phyloP scores from a whole-genome alignment of 768 basidiomycete species.

The Daedaleopsis sinensis region DNA sequence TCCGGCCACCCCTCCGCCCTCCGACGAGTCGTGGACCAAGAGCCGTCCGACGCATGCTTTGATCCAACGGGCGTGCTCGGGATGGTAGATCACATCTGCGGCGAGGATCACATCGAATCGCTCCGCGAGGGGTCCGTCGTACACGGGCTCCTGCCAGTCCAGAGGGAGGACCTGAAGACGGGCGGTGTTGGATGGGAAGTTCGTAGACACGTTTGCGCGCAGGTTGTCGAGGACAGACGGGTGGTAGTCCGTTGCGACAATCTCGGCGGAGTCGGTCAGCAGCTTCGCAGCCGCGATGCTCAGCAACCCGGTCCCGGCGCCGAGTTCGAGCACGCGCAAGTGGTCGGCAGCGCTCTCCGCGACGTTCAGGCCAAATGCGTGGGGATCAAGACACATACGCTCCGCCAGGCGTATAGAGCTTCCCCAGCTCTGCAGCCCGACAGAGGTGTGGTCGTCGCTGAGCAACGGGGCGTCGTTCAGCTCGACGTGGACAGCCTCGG shows the following conservation, averaged over 20 bases:
- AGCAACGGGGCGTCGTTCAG: constrained; percentile 73
- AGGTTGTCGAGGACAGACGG: constrained; percentile 76
- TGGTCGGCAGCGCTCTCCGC: not conserved
- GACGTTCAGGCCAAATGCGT: constrained; percentile 38
- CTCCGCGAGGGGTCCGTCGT: constrained; percentile 35
- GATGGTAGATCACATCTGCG: constrained; percentile 80
- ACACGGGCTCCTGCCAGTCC: constrained; percentile 63
- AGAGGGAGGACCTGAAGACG: constrained; percentile 51
- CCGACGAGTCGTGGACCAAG: constrained; percentile 33
- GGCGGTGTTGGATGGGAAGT: constrained; percentile 37
- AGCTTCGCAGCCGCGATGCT: constrained; percentile 67
- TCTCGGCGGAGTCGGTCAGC: constrained; percentile 32
- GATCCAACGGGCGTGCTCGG: constrained; percentile 71
- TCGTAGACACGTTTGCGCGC: constrained; percentile 55
- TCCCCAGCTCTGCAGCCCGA: constrained; percentile 86
- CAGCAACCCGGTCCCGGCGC: constrained; percentile 84
- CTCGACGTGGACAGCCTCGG: constrained; percentile 46
- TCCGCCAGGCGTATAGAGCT: constrained; percentile 74
- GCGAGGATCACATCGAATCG: constrained; percentile 75
- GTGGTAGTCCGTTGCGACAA: constrained; percentile 81
- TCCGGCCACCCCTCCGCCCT: no score
- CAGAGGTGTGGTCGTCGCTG: constrained; percentile 71
- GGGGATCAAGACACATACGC: constrained; percentile 54
- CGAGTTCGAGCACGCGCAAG: constrained; percentile 67
- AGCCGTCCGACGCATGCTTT: constrained; percentile 57